These are phyloP conservation scores for Cladosporium sp. DNA, from an alignment of 2,329 filamentous ascomycete species.

Conservation along the genomic window DNA sequence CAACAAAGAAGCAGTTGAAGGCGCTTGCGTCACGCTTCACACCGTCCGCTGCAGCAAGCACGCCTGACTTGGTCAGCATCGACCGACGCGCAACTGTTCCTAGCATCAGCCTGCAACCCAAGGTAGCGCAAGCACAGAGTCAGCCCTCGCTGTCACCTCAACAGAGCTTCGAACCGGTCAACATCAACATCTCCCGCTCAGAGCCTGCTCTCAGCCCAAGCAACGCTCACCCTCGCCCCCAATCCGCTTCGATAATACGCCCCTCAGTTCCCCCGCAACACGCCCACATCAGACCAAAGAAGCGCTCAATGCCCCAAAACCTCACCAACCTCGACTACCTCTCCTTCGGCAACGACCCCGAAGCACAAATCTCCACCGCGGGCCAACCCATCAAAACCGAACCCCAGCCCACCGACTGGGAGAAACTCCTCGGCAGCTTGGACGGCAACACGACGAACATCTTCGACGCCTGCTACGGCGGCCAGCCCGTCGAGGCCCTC, in stretches of 20 bases:
- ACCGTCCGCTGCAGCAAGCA: slow-evolving; percentile 22
- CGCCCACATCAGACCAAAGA: slow-evolving; percentile 13
- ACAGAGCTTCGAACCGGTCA: slow-evolving; percentile 38
- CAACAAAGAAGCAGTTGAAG: slow-evolving; percentile 46
- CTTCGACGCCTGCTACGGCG: slow-evolving; percentile 79
- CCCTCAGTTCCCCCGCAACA: slow-evolving; percentile 12
- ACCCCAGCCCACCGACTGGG: slow-evolving; percentile 68
- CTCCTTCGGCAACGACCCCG: slow-evolving; percentile 40
- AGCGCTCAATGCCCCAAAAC: slow-evolving; percentile 32
- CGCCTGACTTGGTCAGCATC: slow-evolving; percentile 27
- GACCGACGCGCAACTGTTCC: slow-evolving; percentile 41
- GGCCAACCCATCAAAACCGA: slow-evolving; percentile 30
- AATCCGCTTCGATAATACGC: slow-evolving; percentile 16
- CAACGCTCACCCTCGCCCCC: slow-evolving; percentile 29
- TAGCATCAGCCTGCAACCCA: slow-evolving; percentile 43
- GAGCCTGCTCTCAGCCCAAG: slow-evolving; percentile 45
- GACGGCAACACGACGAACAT: slow-evolving; percentile 78
- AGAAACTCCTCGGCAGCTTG: slow-evolving; percentile 72
- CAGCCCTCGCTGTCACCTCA: slow-evolving; percentile 44
- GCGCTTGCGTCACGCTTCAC: slow-evolving; percentile 45
- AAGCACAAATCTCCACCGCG: slow-evolving; percentile 20
- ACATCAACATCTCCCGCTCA: slow-evolving; percentile 39
- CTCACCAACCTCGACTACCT: slow-evolving; percentile 45
- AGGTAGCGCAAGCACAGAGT: slow-evolving; percentile 44
- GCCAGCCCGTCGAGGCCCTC: slow-evolving; percentile 46